Percentiles rank a stretch among this genome's conserved stretches.
These are phyloP conservation scores for Monilinia fructigena DNA, from an alignment of 2,329 filamentous ascomycete species.

Conservation along the genomic window DNA sequence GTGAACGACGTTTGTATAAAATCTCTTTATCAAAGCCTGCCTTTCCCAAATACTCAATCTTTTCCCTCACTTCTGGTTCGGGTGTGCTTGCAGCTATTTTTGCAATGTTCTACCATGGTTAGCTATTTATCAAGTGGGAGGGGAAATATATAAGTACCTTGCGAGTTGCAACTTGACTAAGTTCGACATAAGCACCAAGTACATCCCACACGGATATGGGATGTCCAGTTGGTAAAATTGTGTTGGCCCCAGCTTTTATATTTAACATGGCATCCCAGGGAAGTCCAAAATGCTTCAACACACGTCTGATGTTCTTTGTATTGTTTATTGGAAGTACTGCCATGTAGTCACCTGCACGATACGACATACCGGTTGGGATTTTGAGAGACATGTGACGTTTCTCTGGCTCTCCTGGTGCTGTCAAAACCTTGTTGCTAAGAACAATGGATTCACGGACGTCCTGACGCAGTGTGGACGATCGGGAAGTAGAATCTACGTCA, in stretches of 20 bases:
- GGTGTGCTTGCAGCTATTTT: constrained; percentile 49
- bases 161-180: constrained; percentile 56
- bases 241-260: constrained; percentile 45
- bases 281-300: constrained; percentile 34
- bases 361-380: constrained; percentile 27
- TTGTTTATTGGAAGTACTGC: constrained; percentile 29
- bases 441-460: constrained; percentile 63
- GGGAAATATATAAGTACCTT: constrained; percentile 39
- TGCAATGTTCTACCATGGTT: constrained; percentile 43
- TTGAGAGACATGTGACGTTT: constrained; percentile 61
- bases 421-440: constrained; percentile 52
- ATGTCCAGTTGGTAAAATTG: constrained; percentile 46
- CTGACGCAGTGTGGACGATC: constrained; percentile 50
- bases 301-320: constrained; percentile 24
- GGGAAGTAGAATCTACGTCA: constrained; percentile 27
- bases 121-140: neutral
- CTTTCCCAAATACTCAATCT: constrained; percentile 44
- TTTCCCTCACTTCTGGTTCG: constrained; percentile 45
- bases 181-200: constrained; percentile 57
- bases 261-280: constrained; percentile 51
- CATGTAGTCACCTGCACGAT: constrained; percentile 31
- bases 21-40: constrained; percentile 38
- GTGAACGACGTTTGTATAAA: constrained; percentile 54
- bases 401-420: constrained; percentile 38
- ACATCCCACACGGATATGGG: constrained; percentile 54